phyloP scores from a whole-genome alignment of 1,284 basidiomycete species.

The Ceratobasidium sp. region DNA sequence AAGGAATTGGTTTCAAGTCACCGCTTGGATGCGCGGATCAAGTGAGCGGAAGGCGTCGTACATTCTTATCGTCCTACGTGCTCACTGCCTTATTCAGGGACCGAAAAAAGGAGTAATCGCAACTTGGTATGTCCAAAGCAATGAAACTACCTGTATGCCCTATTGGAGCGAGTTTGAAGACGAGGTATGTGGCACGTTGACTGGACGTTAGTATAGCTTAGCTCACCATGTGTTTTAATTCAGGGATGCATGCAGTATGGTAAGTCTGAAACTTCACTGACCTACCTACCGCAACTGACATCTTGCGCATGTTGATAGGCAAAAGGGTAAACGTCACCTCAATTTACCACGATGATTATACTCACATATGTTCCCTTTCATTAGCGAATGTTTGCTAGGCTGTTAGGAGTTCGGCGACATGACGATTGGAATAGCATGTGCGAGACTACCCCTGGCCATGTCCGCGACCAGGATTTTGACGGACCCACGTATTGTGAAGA shows the following conservation, averaged over 20 bases:
- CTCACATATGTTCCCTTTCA: neutral
- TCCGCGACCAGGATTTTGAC: neutral
- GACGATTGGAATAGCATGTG: slow-evolving; percentile 43
- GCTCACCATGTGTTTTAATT: neutral
- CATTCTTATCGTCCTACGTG: neutral
- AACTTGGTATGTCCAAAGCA: slow-evolving; percentile 40
- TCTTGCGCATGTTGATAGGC: neutral
- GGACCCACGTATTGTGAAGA: slow-evolving; percentile 35
- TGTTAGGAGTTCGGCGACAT: slow-evolving; percentile 4
- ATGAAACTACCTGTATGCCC: slow-evolving; percentile 36
- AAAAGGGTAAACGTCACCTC: neutral
- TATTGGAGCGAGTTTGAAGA: slow-evolving; percentile 38
- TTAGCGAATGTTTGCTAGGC: slow-evolving; percentile 29
- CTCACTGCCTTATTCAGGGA: slow-evolving; percentile 14
- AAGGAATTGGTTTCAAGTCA: slow-evolving; percentile 36
- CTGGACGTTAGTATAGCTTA: neutral
- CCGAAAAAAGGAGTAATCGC: slow-evolving; percentile 34
- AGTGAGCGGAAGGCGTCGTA: neutral
- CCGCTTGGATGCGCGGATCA: slow-evolving; percentile 33
- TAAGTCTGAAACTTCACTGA: slow-evolving; percentile 13
- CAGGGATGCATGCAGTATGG: slow-evolving; percentile 40
- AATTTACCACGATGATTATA: neutral
- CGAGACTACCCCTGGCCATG: slow-evolving; percentile 22
- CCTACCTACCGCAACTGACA: neutral
- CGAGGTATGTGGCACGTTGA: slow-evolving; percentile 14